Percentiles rank a stretch among this genome's conserved stretches.
These are phyloP conservation scores for Amylostereum chailletii DNA, from an alignment of 1,284 basidiomycete genomes.

Conservation along the genomic window DNA sequence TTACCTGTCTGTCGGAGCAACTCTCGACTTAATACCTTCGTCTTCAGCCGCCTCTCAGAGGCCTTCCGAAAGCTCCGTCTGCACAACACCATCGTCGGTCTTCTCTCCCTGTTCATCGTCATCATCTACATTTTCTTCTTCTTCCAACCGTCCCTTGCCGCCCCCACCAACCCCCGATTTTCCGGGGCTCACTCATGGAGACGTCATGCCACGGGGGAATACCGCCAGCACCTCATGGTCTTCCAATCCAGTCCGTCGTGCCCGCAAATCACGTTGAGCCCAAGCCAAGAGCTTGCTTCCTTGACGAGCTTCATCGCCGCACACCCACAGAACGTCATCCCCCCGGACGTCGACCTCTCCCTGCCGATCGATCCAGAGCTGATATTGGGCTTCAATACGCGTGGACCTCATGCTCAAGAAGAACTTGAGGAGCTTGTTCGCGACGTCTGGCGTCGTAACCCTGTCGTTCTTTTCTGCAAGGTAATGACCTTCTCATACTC, in stretches of 20 bases:
- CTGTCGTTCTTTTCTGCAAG: conserved; percentile 73
- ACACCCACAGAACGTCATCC: conserved; percentile 73
- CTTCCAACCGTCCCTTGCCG: conserved; percentile 7
- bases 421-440: conserved; percentile 27
- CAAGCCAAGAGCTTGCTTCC: conserved; percentile 68
- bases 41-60: no score
- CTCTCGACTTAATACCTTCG: no score
- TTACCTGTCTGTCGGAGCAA: no score
- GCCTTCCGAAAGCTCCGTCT: conserved; percentile 8
- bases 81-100: conserved; percentile 10
- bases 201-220: conserved; percentile 2
- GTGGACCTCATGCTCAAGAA: conserved; percentile 31
- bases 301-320: conserved; percentile 72
- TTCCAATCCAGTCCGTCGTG: conserved; percentile 8
- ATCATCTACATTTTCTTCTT: conserved; percentile 12
- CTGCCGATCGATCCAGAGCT: conserved; percentile 68
- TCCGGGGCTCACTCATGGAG: conserved; percentile 7
- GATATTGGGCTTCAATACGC: conserved; percentile 78
- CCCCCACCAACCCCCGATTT: not conserved
- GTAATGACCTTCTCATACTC: conserved; percentile 29
- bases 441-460: conserved; percentile 60
- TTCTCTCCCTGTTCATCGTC: conserved; percentile 9
- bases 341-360: conserved; percentile 54
- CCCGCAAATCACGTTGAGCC: conserved; percentile 37
- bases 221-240: not conserved